Base-by-base conservation (phyloP, 768 basidiomycete species). In the Fomitopsis serialis region DNA sequence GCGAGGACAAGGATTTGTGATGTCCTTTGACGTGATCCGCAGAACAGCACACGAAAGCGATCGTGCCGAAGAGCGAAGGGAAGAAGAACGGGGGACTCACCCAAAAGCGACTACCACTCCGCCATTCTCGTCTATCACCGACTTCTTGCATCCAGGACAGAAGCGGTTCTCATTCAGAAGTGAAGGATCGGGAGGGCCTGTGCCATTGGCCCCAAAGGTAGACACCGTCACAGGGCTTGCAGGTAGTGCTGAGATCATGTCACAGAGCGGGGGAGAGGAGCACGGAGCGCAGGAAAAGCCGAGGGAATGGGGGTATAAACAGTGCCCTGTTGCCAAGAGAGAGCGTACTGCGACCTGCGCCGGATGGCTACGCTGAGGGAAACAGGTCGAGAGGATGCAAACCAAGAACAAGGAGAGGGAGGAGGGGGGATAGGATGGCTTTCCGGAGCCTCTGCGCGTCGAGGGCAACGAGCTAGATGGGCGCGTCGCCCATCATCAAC, bases 81-180 rank as follows among this genome's bases (percentile, higher is more conserved):
- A 52, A n/a, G 25, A 23, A 40, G 36, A 54, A 52, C 34, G 48
- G 35, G 40, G 55, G 35, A 79, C 89, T 67, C 63, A 96, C 93
- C 95, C 95, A 66, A 98, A 97, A 37, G 93, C 91, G 63, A 98
- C 95, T 40, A 98, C 94, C 21, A 96, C 78, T 25, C 90, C 90
- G 48, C 88, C 91, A 60, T 80, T 76, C 63, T 91, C 89, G 57
- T 81, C 85, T 21, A 92, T 85, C 36, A 89, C 89, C 2, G 89
- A 86, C 53, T 74, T 74, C 66, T 85, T 88, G 73, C 90, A 93
- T 19, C 91, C 91, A 12, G 89, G 89, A 74, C 90, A 92, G 3
- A 81, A 61, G 58, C 81, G 81, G 64, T 89, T 79, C 64, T 79
- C 78, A 11, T 49, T 63, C n/a, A 58, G 45, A 32, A 56, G 50